Evolutionary conservation across 805 yeast species (phyloP).

Genomic region (Starmera amethionina): DNA sequence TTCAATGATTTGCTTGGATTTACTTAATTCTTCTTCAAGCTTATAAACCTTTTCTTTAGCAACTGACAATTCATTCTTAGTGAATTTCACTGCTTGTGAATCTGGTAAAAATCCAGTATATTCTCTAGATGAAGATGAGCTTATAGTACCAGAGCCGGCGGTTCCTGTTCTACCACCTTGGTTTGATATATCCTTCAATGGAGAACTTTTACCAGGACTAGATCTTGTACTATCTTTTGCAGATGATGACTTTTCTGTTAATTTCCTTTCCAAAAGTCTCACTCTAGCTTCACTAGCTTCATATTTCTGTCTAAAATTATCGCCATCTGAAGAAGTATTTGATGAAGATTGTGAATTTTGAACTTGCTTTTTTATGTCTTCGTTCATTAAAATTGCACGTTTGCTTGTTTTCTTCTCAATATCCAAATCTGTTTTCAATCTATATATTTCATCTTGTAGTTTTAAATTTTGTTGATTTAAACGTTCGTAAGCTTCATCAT

Average conservation of each 20-base stretch:
- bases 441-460: conserved; percentile 34
- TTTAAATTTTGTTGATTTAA: conserved; percentile 16
- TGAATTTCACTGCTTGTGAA: conserved; percentile 32
- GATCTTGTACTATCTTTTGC: not conserved
- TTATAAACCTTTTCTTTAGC: conserved; percentile 33
- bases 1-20: conserved; percentile 20
- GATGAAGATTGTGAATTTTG: conserved; percentile 15
- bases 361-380: conserved; percentile 30
- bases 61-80: conserved; percentile 32
- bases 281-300: conserved; percentile 36
- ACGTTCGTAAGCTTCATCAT: conserved; percentile 15
- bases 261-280: conserved; percentile 28
- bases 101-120: conserved; percentile 12
- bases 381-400: conserved; percentile 41
- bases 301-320: conserved; percentile 30
- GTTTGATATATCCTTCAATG: conserved; percentile 20
- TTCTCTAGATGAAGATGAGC: conserved; percentile 2
- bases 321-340: conserved; percentile 20
- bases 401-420: conserved; percentile 40
- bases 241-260: conserved; percentile 15
- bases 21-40: conserved; percentile 30
- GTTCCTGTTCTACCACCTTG: conserved; percentile 2
- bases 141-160: conserved; percentile 14
- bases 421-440: conserved; percentile 37
- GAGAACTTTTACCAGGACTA: conserved; percentile 4